These are phyloP conservation scores for Pyrenopolyporus hunteri DNA, from an alignment of 495 filamentous ascomycete species.

Conservation along the genomic window DNA sequence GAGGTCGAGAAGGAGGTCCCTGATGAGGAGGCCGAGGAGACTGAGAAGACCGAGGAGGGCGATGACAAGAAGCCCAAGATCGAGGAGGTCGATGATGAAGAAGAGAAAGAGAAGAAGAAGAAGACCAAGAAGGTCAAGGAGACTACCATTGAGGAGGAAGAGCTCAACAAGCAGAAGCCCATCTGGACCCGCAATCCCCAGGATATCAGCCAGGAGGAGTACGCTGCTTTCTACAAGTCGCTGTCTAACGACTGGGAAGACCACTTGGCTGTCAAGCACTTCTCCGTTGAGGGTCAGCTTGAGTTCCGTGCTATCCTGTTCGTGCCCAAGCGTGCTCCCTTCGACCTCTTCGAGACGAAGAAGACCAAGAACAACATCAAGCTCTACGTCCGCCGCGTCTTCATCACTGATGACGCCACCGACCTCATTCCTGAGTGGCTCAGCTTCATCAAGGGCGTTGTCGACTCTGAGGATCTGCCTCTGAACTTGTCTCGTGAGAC, in stretches of 20 bases:
- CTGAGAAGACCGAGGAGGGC: slow-evolving; percentile 62
- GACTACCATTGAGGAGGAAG: slow-evolving; percentile 96
- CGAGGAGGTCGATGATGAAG: slow-evolving; percentile 78
- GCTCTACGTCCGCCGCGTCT: slow-evolving; percentile 99
- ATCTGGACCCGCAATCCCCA: slow-evolving; percentile 99
- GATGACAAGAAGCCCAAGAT: slow-evolving; percentile 85
- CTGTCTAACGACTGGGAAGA: slow-evolving; percentile 99
- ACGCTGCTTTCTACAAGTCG: slow-evolving; percentile 99
- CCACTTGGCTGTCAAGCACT: slow-evolving; percentile 99
- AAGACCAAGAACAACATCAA: slow-evolving; percentile 99
- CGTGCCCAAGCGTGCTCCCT: slow-evolving; percentile 98
- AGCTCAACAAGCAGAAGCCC: slow-evolving; percentile 99
- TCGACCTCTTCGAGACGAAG: slow-evolving; percentile 99
- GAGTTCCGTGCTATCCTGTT: slow-evolving; percentile 99
- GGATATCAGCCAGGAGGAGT: slow-evolving; percentile 96
- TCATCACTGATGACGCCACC: slow-evolving; percentile 99
- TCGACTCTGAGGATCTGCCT: slow-evolving; percentile 98
- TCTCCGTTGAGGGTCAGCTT: slow-evolving; percentile 99
- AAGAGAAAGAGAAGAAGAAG: slow-evolving; percentile 85
- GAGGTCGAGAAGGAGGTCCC: slow-evolving; percentile 99
- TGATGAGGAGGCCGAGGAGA: slow-evolving; percentile 89
- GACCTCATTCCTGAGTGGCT: slow-evolving; percentile 99
- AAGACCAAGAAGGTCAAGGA: slow-evolving; percentile 99
- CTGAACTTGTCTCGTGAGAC: slow-evolving; percentile 99
- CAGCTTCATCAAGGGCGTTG: slow-evolving; percentile 98